These are phyloP conservation scores for Anthracocystis panici-leucophaei DNA, from an alignment of 1,284 basidiomycete species.

Conservation along the genomic window DNA sequence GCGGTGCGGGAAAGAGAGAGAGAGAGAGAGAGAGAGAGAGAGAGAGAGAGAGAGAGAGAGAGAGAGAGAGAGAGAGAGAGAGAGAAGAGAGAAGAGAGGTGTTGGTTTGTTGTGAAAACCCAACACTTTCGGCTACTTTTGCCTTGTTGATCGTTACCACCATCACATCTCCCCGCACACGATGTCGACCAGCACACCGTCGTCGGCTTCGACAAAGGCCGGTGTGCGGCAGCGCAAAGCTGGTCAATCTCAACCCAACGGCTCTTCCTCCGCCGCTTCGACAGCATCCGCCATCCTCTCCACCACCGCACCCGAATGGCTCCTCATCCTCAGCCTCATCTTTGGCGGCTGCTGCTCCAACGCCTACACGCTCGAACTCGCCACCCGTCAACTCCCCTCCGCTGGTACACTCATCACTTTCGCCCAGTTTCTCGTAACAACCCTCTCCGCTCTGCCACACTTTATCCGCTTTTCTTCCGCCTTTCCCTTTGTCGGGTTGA, in stretches of 20 bases:
- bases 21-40: background rate
- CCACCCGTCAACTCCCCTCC: constrained; percentile 57
- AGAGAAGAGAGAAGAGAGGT: background rate
- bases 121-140: background rate
- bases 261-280: background rate
- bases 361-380: constrained; percentile 63
- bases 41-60: background rate
- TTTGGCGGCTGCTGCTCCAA: constrained; percentile 69
- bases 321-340: constrained; percentile 63
- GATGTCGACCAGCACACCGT: constrained; percentile 1
- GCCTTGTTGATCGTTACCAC: constrained; percentile 1
- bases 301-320: constrained; percentile 50
- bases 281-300: constrained; percentile 18
- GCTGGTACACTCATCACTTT: constrained; percentile 66
- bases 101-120: constrained; percentile 6
- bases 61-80: background rate
- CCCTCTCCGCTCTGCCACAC: constrained; percentile 50
- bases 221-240: constrained; percentile 19
- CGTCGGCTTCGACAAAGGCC: background rate
- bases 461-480: constrained; percentile 35
- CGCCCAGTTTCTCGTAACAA: constrained; percentile 62
- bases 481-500: constrained; percentile 21
- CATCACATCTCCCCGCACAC: background rate
- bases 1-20: background rate
- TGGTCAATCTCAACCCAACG: background rate